Base-by-base conservation (phyloP, 2,329 filamentous ascomycete species). In the Nemania sp. region DNA sequence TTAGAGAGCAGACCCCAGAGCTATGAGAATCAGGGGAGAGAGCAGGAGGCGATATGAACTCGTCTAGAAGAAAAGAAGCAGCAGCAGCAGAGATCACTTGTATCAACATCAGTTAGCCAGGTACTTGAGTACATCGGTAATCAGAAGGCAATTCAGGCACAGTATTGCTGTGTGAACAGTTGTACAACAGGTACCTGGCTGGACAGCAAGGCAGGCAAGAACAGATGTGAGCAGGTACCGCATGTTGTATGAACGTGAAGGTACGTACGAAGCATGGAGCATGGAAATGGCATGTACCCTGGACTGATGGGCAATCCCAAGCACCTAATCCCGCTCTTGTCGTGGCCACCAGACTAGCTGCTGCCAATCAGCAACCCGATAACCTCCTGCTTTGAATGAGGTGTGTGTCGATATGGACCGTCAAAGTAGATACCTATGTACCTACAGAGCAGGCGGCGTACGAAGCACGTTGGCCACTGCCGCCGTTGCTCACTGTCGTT, bases 341-440 rank as follows among this genome's bases (percentile, higher is more conserved):
- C 56, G 55, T 54, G 56, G 58, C 58, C 55, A 61, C 52, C 58
- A 59, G 56, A 58, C 11, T 40, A 49, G 30, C 39, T 40, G 44
- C 33, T 33, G 31, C 52, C 58, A 59, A 59, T 54, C 49, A 53
- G 17, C 20, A 23, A 31, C 31, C 33, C 31, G 46, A n/a, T n/a
- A n/a, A n/a, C 45, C 56, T 49, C 54, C 52, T 44, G 40, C 58
- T 54, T 45, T 17, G 23, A 47, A 59, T 46, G 41, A 42, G 53
- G 52, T 48, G 34, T 33, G 47, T 47, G 52, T 46, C 41, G 46
- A 23, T 34, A 33, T 42, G 52, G 52, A 37, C 14, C 42, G 41
- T 42, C 46, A 44, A n/a, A 41, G 46, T 50, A 48, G 26, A 6
- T 28, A n/a, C 26, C 26, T 12, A 44, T 46, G 46, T 50, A 49